Evolutionary conservation across 2,329 filamentous ascomycete species (phyloP).

Genomic region (Paramyrothecium roridum): DNA sequence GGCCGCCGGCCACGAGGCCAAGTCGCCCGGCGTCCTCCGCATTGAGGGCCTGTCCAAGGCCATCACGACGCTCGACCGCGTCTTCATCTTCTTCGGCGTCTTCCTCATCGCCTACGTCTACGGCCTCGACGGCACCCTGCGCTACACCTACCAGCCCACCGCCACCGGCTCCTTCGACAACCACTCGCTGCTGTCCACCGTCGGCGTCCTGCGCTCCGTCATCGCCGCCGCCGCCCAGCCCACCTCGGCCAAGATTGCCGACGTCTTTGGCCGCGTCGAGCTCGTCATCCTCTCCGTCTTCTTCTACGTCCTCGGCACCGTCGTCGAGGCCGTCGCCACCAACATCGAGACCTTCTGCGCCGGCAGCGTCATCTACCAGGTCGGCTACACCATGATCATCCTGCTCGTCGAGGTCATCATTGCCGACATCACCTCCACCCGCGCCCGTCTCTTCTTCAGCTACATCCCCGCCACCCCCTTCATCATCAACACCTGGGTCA

Average conservation of each 20-base stretch:
- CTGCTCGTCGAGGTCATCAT: constrained; percentile 63
- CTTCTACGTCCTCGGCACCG: constrained; percentile 57
- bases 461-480: constrained; percentile 60
- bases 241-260: constrained; percentile 58
- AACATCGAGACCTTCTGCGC: constrained; percentile 50
- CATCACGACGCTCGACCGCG: constrained; percentile 48
- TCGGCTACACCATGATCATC: constrained; percentile 61
- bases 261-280: constrained; percentile 62
- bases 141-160: constrained; percentile 52
- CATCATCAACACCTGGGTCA: constrained; percentile 64
- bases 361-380: constrained; percentile 58
- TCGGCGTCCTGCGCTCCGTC: constrained; percentile 56
- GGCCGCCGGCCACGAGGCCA: constrained; percentile 25
- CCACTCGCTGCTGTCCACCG: constrained; percentile 56
- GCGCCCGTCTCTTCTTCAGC: constrained; percentile 61
- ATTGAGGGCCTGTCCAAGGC: constrained; percentile 54
- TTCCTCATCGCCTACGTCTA: constrained; percentile 65
- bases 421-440: constrained; percentile 61
- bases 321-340: constrained; percentile 50
- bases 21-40: constrained; percentile 53
- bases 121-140: constrained; percentile 55
- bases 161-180: constrained; percentile 47
- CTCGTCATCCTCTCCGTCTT: constrained; percentile 53
- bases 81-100: constrained; percentile 56
- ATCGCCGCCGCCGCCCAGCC: constrained; percentile 59